Evolutionary conservation across 2,329 filamentous ascomycete species (phyloP), one percentile per base, ranked within the genome.

Genomic region (Cladophialophora bantiana): DNA sequence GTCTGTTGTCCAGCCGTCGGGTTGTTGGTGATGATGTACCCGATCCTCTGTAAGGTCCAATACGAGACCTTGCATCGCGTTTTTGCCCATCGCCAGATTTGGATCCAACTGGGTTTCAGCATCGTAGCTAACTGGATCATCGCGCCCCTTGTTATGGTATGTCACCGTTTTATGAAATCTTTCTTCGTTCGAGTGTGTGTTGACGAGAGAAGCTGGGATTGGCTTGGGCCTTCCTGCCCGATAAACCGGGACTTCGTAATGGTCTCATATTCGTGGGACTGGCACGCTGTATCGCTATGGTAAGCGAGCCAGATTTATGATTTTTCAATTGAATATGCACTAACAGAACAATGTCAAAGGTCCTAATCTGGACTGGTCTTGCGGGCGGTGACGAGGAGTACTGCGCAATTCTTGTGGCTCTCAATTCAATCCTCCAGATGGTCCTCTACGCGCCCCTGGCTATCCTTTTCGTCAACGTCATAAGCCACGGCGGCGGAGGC

Each of bases 11-110:
- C 52, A 91, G 91, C 92, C 0, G 81, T 95, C 56, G 92, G 93
- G 0, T 80, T 96, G 0, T 83, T 96, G 1, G 88, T 95, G 48
- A 96, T 96, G 92, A 96, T 96, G 92, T 96, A 95, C 74, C 93
- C 92, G 0, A 96, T 96, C 68, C 82, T 96, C 0, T 96, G 92
- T 83, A 95, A 94, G 77, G 90, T 96, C 5, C 87, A 87, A 40
- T 95, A 88, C 77, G 92, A 96, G 76, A 86, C 86, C 0, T 79
- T 96, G 12, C 91, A 93, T 76, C 80, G 85, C 2, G 80, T 92
- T 3, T 84, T 95, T 66, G 77, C 80, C 1, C 82, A 87, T 2
- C 82, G 83, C 2, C 81, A 82, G 0, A 80, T 95, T 2, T 96
- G 91, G 92, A 86, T 87, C 58, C 92, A 96, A 76, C 86, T 96